phyloP scores from a whole-genome alignment of 1,139 yeast genomes.

The Pichia sp. region DNA sequence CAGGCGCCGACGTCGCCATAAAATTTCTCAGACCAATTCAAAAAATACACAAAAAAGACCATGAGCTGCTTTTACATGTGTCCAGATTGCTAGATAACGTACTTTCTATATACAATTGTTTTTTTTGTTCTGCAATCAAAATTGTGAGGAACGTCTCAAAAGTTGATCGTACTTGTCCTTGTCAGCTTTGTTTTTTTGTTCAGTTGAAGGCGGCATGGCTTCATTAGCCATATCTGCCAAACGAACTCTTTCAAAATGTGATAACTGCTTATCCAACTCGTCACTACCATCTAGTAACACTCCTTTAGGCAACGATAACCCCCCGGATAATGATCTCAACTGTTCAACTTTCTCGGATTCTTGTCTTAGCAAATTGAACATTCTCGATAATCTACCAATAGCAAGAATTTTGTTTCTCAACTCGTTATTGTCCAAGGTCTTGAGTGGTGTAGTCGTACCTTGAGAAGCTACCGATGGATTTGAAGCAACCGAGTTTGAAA shows the following conservation, averaged over 20 bases:
- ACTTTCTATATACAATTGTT: no score
- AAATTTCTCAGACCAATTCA: no score
- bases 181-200: constrained; percentile 11
- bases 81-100: no score
- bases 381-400: constrained; percentile 87
- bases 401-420: constrained; percentile 87
- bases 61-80: no score
- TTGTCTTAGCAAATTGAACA: constrained; percentile 84
- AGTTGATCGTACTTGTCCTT: constrained; percentile 5
- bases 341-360: constrained; percentile 72
- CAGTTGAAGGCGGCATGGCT: constrained; percentile 55
- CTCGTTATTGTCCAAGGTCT: constrained; percentile 36
- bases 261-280: constrained; percentile 63
- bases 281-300: constrained; percentile 70
- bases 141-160: neutral
- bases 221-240: constrained; percentile 79
- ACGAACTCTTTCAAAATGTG: constrained; percentile 78
- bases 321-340: constrained; percentile 60
- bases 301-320: constrained; percentile 72
- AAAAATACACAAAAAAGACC: no score
- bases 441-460: neutral
- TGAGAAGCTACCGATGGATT: no score
- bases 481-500: neutral
- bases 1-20: no score
- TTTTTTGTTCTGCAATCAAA: no score